phyloP scores from a whole-genome alignment of 1,284 basidiomycete genomes.

The Caloboletus inedulis region DNA sequence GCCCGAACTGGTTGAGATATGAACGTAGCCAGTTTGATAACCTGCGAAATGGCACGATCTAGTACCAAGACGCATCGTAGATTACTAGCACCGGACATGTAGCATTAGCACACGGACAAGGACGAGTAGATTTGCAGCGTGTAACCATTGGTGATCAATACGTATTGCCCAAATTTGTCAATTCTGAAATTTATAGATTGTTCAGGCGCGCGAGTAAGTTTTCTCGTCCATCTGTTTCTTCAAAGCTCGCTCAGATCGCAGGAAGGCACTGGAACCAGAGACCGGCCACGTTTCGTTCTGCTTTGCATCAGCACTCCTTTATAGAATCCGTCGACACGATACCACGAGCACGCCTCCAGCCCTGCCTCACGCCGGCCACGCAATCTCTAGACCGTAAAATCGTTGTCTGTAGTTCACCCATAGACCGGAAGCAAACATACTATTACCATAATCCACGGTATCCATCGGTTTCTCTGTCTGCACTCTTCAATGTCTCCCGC shows the following conservation, averaged over 20 bases:
- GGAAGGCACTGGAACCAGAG: neutral
- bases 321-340: constrained; percentile 1
- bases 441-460: constrained; percentile 25
- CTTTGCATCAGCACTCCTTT: neutral
- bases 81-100: constrained; percentile 2
- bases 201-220: neutral
- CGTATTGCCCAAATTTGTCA: constrained; percentile 11
- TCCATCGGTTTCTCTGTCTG: constrained; percentile 9
- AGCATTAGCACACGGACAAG: neutral
- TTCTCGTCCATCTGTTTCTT: neutral
- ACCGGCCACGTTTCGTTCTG: neutral
- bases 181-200: neutral
- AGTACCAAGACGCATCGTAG: constrained; percentile 8
- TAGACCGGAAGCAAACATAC: constrained; percentile 25
- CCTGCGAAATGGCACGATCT: constrained; percentile 54
- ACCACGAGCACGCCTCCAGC: constrained; percentile 7
- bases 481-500: constrained; percentile 51
- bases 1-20: constrained; percentile 70
- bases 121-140: neutral
- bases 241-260: neutral
- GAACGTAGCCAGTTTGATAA: constrained; percentile 74
- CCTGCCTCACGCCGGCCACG: neutral
- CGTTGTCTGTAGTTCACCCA: constrained; percentile 4
- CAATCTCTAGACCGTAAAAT: constrained; percentile 18
- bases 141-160: neutral